phyloP scores from a whole-genome alignment of 352 stramenopile species.

The Detonula confervacea region DNA sequence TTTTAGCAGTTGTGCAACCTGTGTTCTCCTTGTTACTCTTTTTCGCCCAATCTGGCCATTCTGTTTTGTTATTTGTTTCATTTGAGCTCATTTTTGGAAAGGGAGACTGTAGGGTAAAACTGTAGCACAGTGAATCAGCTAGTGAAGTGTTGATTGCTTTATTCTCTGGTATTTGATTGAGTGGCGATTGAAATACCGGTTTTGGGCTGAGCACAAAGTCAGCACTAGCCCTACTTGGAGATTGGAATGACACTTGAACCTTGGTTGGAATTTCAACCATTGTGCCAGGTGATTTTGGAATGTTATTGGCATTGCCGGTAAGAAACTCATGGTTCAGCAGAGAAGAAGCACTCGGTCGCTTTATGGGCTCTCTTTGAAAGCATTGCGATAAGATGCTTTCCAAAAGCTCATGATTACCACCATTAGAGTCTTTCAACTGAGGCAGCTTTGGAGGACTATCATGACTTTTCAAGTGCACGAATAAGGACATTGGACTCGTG shows the following conservation, averaged over 20 bases:
- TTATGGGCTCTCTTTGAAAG: slow-evolving; percentile 70
- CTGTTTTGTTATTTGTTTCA: slow-evolving; percentile 26
- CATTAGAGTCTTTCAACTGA: slow-evolving; percentile 14
- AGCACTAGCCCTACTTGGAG: background rate
- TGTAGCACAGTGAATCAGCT: slow-evolving; percentile 58
- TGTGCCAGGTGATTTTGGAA: slow-evolving; percentile 14
- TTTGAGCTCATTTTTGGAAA: slow-evolving; percentile 13
- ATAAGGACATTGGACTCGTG: slow-evolving; percentile 85
- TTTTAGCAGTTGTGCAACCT: background rate
- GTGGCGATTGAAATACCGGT: slow-evolving; percentile 11
- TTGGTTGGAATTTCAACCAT: slow-evolving; percentile 1
- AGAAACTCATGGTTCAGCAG: slow-evolving; percentile 73
- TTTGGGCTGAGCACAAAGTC: background rate
- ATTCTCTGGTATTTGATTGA: slow-evolving; percentile 35
- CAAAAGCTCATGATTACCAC: slow-evolving; percentile 45
- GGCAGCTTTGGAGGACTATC: slow-evolving; percentile 53
- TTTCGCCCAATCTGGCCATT: slow-evolving; percentile 54
- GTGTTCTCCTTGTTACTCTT: slow-evolving; percentile 21
- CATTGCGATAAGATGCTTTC: slow-evolving; percentile 65
- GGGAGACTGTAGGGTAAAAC: slow-evolving; percentile 39
- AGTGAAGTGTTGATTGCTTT: slow-evolving; percentile 14
- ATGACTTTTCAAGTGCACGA: slow-evolving; percentile 77
- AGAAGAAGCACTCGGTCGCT: slow-evolving; percentile 60
- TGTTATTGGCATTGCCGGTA: slow-evolving; percentile 5
- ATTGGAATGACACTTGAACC: background rate